Evolutionary conservation across 2,329 filamentous ascomycete species (phyloP).

Genomic region (Scedosporium boydii): DNA sequence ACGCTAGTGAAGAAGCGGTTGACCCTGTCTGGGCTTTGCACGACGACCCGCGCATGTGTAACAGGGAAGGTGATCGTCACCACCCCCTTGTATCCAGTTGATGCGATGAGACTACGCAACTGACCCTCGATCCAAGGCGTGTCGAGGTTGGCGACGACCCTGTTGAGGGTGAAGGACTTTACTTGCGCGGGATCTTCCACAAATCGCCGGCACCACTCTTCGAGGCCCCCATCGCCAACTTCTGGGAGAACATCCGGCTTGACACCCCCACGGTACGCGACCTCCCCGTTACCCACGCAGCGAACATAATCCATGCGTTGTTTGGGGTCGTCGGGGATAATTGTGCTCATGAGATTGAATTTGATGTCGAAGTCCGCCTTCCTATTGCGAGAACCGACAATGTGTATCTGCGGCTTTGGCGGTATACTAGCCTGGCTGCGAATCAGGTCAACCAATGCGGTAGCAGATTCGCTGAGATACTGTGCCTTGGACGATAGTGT

Average conservation of each 20-base stretch:
- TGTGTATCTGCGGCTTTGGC: constrained; percentile 43
- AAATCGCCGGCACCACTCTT: constrained; percentile 39
- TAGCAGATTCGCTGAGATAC: constrained; percentile 36
- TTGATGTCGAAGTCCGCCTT: constrained; percentile 42
- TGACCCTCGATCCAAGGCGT: constrained; percentile 45
- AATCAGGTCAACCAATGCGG: constrained; percentile 35
- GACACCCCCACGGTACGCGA: constrained; percentile 37
- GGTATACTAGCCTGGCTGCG: constrained; percentile 40
- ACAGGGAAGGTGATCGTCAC: constrained; percentile 40
- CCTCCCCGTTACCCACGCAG: constrained; percentile 37
- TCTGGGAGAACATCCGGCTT: constrained; percentile 33
- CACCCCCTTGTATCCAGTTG: constrained; percentile 38
- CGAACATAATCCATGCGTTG: constrained; percentile 44
- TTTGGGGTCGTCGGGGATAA: constrained; percentile 35
- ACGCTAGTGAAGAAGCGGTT: constrained; percentile 46
- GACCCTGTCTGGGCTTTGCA: constrained; percentile 41
- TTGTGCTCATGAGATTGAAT: constrained; percentile 43
- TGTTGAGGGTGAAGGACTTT: constrained; percentile 41
- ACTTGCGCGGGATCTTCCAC: constrained; percentile 33
- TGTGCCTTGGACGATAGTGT: constrained; percentile 36
- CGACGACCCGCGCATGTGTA: constrained; percentile 36
- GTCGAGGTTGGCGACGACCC: constrained; percentile 45
- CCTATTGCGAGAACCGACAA: constrained; percentile 34
- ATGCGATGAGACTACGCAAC: constrained; percentile 39
- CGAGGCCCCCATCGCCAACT: constrained; percentile 31